Evolutionary conservation across 495 filamentous ascomycete genomes (phyloP), one percentile per base, ranked within the genome.

Genomic region (Podospora australis): DNA sequence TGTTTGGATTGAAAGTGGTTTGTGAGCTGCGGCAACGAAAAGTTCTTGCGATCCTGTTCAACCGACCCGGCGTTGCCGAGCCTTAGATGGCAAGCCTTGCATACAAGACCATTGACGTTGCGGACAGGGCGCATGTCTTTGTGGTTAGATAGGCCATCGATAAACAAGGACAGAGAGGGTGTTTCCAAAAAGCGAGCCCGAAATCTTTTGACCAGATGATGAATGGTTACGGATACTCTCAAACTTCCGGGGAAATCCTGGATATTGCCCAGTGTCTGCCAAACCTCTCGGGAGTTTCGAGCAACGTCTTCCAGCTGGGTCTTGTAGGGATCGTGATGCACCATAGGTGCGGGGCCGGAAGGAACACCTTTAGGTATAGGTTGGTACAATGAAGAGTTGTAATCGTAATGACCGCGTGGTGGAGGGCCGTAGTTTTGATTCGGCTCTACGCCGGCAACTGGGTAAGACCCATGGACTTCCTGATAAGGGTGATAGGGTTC

Each of bases 1-100:
- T 90, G 86, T 39, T 68, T 65, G 44, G 69, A 67, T 42, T 83
- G 76, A 54, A 88, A 89, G 66, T 90, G 86, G 39, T 73, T 80
- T 41, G 83, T 67, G 17, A 90, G 63, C 47, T 82, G 74, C 21
- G 74, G 71, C 17, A 86, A 64, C 8, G 77, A 79, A 52, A 78
- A 86, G 8, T 72, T 66, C 52, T 72, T 81, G 42, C 67, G 62
- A 25, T 70, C 73, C 20, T 60, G 49, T 38, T 70, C 58, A 23
- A 63, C 59, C 21, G 57, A 51, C 11, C 50, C 50, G 30, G 65
- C 56, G 44, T 62, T 53, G 39, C 62, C 61, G 29, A 72, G 55
- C 39, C 63, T 50, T 39, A 68, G 48, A 39, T 68, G 64, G 56
- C 81, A 87, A 20, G 72, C 71, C 68, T 78, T 83, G 58, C 81